These are phyloP conservation scores for Thermothelomyces thermophilus DNA, from an alignment of 2,329 filamentous ascomycete genomes.

Conservation along the genomic window DNA sequence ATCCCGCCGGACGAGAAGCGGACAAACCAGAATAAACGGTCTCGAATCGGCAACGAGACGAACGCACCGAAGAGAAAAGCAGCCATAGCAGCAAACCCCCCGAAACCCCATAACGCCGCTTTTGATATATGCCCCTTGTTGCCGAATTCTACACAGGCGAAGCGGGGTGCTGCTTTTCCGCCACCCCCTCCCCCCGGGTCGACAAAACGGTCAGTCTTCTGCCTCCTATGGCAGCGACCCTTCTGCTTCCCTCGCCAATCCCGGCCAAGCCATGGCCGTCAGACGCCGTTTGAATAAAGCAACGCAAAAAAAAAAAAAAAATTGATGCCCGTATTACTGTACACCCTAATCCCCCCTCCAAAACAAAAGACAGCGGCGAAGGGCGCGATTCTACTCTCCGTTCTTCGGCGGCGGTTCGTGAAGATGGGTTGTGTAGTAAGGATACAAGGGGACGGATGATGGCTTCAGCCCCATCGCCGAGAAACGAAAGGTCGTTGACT, in stretches of 20 bases:
- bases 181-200: background rate
- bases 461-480: too few relatives aligned
- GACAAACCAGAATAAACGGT: too few relatives aligned
- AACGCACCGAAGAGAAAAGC: background rate
- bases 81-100: background rate
- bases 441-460: too few relatives aligned
- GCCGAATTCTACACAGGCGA: slow-evolving; percentile 27
- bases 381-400: background rate
- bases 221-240: background rate
- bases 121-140: slow-evolving; percentile 23
- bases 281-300: background rate
- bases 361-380: background rate
- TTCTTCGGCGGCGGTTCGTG: background rate
- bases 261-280: background rate
- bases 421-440: background rate
- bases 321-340: background rate
- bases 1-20: background rate
- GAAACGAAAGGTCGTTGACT: too few relatives aligned
- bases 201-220: background rate
- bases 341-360: background rate
- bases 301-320: background rate
- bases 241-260: background rate
- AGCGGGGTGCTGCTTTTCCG: background rate
- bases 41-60: background rate
- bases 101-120: background rate